Base-by-base conservation (phyloP, 768 basidiomycete species). In the Mycena alexandri region DNA sequence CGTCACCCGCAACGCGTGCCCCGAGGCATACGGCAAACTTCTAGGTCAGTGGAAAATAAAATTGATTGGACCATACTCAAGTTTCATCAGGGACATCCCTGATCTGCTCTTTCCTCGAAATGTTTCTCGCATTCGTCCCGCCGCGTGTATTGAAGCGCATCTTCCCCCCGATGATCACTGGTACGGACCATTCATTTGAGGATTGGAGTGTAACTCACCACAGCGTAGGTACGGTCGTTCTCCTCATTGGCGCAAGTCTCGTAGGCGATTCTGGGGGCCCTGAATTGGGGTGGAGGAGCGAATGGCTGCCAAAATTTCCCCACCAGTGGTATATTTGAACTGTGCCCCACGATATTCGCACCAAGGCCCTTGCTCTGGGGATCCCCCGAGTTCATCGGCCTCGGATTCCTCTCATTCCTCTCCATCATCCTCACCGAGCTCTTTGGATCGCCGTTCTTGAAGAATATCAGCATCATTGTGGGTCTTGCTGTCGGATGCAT, bases 231-330 rank as follows among this genome's bases (percentile, higher is more conserved):
- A 90, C 89, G 2, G 93, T 94, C 58, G 88, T 95, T 68, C 79
- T 95, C 25, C 81, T 94, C 83, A 94, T 95, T 63, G 93, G 94
- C 3, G 89, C 90, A 0, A 90, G 90, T 0, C 85, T 95, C 38
- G 84, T 95, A 55, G 93, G 93, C 44, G 79, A 82, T 1, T 92
- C 90, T 9, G 93, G 93, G n/a, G 4, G 87, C 91, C 48, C 85
- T 85, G 12, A 89, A 94, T 77, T 96, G 94, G 94, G 94, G 90
- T 47, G 93, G 93, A 36, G 93, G 94, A 17, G 89, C 90, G 9
- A 93, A 93, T 68, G 85, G 85, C 65, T 96, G 94, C 75, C 79
- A 83, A 52, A 67, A 67, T 5, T 83, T 87, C n/a, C 92, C 92
- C 1, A 79, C 80, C 3, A 85, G 82, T 9, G 91, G 93, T 2